These are phyloP conservation scores for Graphium sp. DNA, from an alignment of 2,329 filamentous ascomycete genomes.

Conservation along the genomic window DNA sequence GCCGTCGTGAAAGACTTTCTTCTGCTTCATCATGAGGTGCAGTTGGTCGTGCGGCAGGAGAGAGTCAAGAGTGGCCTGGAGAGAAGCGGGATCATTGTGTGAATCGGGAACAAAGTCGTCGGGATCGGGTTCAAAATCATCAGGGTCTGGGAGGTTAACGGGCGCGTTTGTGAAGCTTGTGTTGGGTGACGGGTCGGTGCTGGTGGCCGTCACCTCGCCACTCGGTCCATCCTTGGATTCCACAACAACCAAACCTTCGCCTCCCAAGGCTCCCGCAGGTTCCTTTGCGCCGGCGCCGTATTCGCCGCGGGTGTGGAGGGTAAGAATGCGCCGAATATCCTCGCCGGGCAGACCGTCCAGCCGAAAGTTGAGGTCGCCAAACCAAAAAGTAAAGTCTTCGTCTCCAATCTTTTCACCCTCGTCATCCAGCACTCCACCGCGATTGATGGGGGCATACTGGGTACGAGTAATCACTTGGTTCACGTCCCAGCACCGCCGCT, in stretches of 20 bases:
- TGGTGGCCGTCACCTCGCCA: neutral
- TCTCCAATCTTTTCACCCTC: conserved; percentile 60
- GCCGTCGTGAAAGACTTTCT: conserved; percentile 77
- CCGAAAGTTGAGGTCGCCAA: conserved; percentile 90
- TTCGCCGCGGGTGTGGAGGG: conserved; percentile 66
- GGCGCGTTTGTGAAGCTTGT: conserved; percentile 3
- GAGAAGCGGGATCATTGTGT: conserved; percentile 63
- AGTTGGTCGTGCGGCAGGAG: conserved; percentile 85
- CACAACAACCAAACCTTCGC: conserved; percentile 15
- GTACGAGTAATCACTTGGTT: conserved; percentile 61
- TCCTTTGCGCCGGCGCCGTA: conserved; percentile 36
- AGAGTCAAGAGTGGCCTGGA: conserved; percentile 78
- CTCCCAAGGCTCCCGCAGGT: conserved; percentile 22
- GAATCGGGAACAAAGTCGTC: conserved; percentile 53
- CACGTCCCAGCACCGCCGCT: conserved; percentile 81
- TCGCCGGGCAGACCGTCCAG: conserved; percentile 77
- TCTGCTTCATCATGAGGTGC: conserved; percentile 49
- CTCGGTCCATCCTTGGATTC: conserved; percentile 15
- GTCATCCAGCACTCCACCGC: conserved; percentile 47
- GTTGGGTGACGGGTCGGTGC: neutral
- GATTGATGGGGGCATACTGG: conserved; percentile 58
- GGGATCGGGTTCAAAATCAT: conserved; percentile 26
- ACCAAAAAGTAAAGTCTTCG: conserved; percentile 91
- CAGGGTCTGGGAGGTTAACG: conserved; percentile 5
- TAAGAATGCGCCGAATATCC: conserved; percentile 72